A percentile compares a stretch with the other conserved stretches of the same genome.
phyloP scores from a whole-genome alignment of 1,284 basidiomycete species.

The Ustilago trichophora region DNA sequence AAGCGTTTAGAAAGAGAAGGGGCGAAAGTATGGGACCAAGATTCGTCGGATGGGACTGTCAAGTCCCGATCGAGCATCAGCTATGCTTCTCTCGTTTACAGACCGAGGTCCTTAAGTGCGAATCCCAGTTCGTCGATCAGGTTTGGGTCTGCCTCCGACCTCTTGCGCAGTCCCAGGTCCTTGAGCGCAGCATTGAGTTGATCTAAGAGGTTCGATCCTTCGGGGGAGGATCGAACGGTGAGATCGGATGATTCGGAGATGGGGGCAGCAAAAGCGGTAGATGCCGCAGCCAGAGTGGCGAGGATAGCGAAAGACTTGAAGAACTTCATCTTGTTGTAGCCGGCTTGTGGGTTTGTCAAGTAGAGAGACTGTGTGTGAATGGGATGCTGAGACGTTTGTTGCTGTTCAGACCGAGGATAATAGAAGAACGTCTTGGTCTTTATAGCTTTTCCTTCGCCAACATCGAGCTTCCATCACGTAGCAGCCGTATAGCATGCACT shows the following conservation, averaged over 20 bases:
- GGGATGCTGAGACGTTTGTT: too few species aligned
- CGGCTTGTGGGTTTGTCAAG: background rate
- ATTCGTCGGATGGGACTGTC: too few species aligned
- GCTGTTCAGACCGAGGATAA: background rate
- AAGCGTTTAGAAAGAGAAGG: too few species aligned
- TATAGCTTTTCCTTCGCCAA: background rate
- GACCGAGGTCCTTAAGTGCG: background rate
- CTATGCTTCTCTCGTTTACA: too few species aligned
- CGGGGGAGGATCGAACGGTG: background rate
- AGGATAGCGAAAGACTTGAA: constrained; percentile 2
- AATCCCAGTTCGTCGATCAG: constrained; percentile 5
- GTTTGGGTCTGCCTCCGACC: background rate
- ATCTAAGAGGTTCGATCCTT: background rate
- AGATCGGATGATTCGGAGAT: background rate
- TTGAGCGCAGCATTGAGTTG: background rate
- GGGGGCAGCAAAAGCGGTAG: constrained; percentile 9
- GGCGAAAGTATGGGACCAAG: too few species aligned
- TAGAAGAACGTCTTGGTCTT: background rate
- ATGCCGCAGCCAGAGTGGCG: constrained; percentile 1
- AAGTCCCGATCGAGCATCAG: too few species aligned
- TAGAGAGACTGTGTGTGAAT: too few species aligned
- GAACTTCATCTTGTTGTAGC: constrained; percentile 10
- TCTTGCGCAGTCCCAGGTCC: background rate
- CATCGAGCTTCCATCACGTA: too few species aligned
- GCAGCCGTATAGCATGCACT: too few species aligned